Evolutionary conservation across 768 basidiomycete genomes (phyloP), one percentile per base, ranked within the genome.

Genomic region (Pleurotus salmoneostramineus): DNA sequence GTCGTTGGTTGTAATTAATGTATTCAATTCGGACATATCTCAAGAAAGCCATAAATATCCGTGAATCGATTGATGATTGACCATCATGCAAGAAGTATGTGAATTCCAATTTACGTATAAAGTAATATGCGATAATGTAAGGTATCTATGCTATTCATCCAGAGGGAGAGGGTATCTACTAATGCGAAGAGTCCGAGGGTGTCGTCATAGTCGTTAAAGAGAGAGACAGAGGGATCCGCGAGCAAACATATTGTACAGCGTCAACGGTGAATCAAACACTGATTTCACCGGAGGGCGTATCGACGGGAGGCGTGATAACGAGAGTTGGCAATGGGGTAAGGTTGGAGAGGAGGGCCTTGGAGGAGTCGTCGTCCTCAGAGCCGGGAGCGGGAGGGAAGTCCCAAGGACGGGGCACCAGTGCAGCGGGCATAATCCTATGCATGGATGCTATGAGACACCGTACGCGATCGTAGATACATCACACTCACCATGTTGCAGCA

Each of bases 401-500:
- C 91, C 91, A 93, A 37, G 91, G 74, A 27, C 87, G 86, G 42
- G 91, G 86, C 49, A 88, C 83, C 72, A 93, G 74, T 3, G 91
- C 91, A 51, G 84, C 82, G 17, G 91, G 91, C 79, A 93, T 82
- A 50, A 92, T 80, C 89, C 86, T 88, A 58, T 31, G 11, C 7
- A 47, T 46, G 37, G 31, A 32, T 47, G 8, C 5, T 36, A 17
- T 56, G 33, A 56, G 21, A 14, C 5, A 42, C 57, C 7, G 10
- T 33, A 14, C 17, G 8, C 3, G 32, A 57, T 43, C n/a, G 42
- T 33, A 14, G 50, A 37, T n/a, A 50, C 15, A 31, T 45, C 46
- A 10, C 35, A 69, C 77, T 31, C 64, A 87, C 90, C 93, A 95
- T n/a, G 93, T 95, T 5, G 93, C 88, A 50, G 91, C 88, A 66